Conservation (phyloP, 2,329 filamentous ascomycete genomes). For the Emmonsiellopsis sp. region DNA sequence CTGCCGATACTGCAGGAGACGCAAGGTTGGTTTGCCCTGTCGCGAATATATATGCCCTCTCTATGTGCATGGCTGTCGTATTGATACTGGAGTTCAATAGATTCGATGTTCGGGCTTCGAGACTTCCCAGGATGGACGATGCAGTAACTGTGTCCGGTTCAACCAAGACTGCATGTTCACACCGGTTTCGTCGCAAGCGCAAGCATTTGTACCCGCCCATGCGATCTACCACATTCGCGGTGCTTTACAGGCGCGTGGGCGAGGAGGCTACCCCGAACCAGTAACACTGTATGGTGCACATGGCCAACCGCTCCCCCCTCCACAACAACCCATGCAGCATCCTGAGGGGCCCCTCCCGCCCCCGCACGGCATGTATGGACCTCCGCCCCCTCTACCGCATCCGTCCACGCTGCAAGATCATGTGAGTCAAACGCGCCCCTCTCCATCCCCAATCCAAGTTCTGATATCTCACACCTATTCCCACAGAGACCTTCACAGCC, state of each 20-base stretch:
- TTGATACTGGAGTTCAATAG: constrained; percentile 31
- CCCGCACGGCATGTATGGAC: constrained; percentile 32
- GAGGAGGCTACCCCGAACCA: constrained; percentile 25
- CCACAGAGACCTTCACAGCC: constrained; percentile 32
- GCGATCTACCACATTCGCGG: constrained; percentile 52
- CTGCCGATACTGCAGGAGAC: constrained; percentile 43
- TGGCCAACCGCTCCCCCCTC: constrained; percentile 32
- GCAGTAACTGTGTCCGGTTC: constrained; percentile 64
- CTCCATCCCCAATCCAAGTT: constrained; percentile 14
- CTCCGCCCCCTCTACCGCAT: constrained; percentile 28
- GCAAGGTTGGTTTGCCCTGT: constrained; percentile 34
- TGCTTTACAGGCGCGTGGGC: constrained; percentile 21
- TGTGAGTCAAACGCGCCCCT: constrained; percentile 32
- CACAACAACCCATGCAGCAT: constrained; percentile 14
- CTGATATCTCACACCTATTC: constrained; percentile 23
- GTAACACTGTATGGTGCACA: constrained; percentile 41
- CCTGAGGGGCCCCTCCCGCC: constrained; percentile 30
- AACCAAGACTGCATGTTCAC: constrained; percentile 72
- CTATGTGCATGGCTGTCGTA: not conserved
- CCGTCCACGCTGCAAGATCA: constrained; percentile 34
- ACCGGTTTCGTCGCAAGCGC: constrained; percentile 59
- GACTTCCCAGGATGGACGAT: constrained; percentile 61
- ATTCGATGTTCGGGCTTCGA: constrained; percentile 71
- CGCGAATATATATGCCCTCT: not conserved
- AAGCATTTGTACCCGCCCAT: constrained; percentile 65